phyloP scores from a whole-genome alignment of 2,329 filamentous ascomycete genomes.

The Ophiostoma sp. region DNA sequence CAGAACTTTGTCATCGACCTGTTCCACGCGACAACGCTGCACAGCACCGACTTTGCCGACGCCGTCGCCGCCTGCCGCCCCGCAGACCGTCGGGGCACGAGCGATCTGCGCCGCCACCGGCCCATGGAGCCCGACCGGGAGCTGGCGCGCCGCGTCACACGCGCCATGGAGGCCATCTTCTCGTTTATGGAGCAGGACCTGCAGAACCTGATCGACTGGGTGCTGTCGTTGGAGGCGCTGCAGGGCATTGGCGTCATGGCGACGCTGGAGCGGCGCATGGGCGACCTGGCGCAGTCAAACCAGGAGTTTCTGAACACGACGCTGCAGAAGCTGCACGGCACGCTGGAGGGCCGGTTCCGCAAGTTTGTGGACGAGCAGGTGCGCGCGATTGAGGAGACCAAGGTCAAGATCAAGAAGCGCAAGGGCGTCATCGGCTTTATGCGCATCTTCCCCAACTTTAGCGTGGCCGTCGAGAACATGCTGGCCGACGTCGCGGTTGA shows the following conservation, averaged over 20 bases:
- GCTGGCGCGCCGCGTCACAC: slow-evolving; percentile 76
- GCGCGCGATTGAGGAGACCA: slow-evolving; percentile 92
- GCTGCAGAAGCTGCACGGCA: slow-evolving; percentile 72
- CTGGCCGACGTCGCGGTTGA: slow-evolving; percentile 52
- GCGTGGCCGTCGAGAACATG: slow-evolving; percentile 78
- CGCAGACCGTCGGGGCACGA: slow-evolving; percentile 61
- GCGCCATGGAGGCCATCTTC: slow-evolving; percentile 85
- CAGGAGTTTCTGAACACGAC: slow-evolving; percentile 81
- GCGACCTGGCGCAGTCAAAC: slow-evolving; percentile 78
- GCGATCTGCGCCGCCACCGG: slow-evolving; percentile 67
- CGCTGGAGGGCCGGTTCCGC: slow-evolving; percentile 69
- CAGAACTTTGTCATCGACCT: slow-evolving; percentile 97
- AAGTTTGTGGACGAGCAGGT: slow-evolving; percentile 94
- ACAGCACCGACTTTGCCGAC: slow-evolving; percentile 77
- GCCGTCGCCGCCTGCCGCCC: slow-evolving; percentile 62
- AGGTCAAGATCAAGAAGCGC: slow-evolving; percentile 98
- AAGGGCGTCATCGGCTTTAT: slow-evolving; percentile 96
- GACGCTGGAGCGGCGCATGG: slow-evolving; percentile 70
- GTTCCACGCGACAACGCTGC: slow-evolving; percentile 86
- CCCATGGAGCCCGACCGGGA: slow-evolving; percentile 84
- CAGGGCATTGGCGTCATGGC: slow-evolving; percentile 87
- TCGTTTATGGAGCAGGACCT: slow-evolving; percentile 74
- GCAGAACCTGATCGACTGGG: slow-evolving; percentile 77
- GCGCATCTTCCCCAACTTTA: slow-evolving; percentile 84
- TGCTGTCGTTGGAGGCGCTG: slow-evolving; percentile 72